Evolutionary conservation across 768 basidiomycete genomes (phyloP).

Genomic region (Amanita brunnescens): DNA sequence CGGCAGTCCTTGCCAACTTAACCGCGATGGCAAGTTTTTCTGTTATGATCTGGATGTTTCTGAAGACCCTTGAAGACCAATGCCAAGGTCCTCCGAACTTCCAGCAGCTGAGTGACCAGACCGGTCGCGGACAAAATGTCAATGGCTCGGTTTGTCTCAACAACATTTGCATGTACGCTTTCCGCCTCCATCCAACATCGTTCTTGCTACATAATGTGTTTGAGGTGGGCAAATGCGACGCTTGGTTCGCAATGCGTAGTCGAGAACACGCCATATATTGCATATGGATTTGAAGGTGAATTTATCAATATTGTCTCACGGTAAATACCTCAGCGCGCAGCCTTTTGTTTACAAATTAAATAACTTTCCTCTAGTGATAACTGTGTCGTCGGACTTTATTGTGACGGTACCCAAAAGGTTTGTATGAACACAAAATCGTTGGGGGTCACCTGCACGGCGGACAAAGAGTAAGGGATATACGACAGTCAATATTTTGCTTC

Average conservation of each 20-base stretch:
- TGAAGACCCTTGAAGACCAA: constrained; percentile 44
- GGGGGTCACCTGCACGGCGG: constrained; percentile 48
- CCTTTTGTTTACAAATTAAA: background rate
- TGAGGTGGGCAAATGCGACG: constrained; percentile 74
- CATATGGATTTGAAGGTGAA: constrained; percentile 49
- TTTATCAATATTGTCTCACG: constrained; percentile 78
- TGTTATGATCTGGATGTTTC: background rate
- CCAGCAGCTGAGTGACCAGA: constrained; percentile 51
- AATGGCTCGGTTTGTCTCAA: constrained; percentile 84
- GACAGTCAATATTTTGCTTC: background rate
- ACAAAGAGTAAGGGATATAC: constrained; percentile 34
- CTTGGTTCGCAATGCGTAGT: constrained; percentile 52
- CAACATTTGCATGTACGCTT: constrained; percentile 71
- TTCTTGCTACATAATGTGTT: background rate
- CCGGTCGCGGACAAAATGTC: constrained; percentile 59
- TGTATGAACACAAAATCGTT: constrained; percentile 54
- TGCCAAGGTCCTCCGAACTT: constrained; percentile 65
- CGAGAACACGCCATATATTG: constrained; percentile 76
- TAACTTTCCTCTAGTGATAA: constrained; percentile 41
- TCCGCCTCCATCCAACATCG: background rate
- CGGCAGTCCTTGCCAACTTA: constrained; percentile 70
- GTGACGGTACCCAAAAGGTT: constrained; percentile 48
- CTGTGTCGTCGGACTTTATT: constrained; percentile 67
- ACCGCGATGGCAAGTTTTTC: constrained; percentile 65
- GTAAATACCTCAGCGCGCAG: constrained; percentile 27